Evolutionary conservation across 2,329 filamentous ascomycete genomes (phyloP), one percentile per base, ranked within the genome.

Genomic region (Magnaporthiopsis rhizophila): DNA sequence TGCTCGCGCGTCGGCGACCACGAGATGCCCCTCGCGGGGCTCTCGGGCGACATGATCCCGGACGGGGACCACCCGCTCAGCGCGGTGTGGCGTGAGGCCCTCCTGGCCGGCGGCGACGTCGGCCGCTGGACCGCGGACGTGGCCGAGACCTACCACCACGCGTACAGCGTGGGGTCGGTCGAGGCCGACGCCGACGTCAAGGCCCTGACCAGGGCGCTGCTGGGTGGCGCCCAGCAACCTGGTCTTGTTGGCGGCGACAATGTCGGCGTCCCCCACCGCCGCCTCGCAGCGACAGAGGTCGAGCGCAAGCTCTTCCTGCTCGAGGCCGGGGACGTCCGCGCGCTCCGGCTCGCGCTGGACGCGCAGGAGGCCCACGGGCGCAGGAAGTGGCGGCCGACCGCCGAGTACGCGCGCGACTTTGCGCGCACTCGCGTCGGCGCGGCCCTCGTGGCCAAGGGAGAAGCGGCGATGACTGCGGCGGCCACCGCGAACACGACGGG

Each of bases 371-470:
- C 57, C 9, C 61, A 62, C 36, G 64, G 60, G 9, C 60, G 59
- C 32, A 15, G 21, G 24, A 65, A 65, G 38, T 65, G 64, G 61
- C 60, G 60, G n/a, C 57, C 64, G 50, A n/a, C 63, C 45, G 63
- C 50, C 45, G 58, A 61, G 34, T 57, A 58, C 63, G 61, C 24
- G 28, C 38, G 58, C 24, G 57, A 9, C 30, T 58, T 63, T 32
- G 62, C 62, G 15, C 13, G n/a, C 21, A 38, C 62, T 8, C 24
- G 18, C 26, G 26, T 45, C 26, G 45, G 61, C 61, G 30, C 53
- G 50, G 61, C 26, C n/a, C 45, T 62, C 26, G 11, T 34, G 3
- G 60, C 34, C 5, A 28, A 30, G 50, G 57, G 26, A 8, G 38
- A 18, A 5, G 36, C 36, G 36, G 36, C 26, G 26, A 36, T 8